Percentiles rank a stretch among this genome's conserved stretches.
Evolutionary conservation across 352 stramenopile genomes (phyloP).

Genomic region (Phytophthora pseudosyringae): DNA sequence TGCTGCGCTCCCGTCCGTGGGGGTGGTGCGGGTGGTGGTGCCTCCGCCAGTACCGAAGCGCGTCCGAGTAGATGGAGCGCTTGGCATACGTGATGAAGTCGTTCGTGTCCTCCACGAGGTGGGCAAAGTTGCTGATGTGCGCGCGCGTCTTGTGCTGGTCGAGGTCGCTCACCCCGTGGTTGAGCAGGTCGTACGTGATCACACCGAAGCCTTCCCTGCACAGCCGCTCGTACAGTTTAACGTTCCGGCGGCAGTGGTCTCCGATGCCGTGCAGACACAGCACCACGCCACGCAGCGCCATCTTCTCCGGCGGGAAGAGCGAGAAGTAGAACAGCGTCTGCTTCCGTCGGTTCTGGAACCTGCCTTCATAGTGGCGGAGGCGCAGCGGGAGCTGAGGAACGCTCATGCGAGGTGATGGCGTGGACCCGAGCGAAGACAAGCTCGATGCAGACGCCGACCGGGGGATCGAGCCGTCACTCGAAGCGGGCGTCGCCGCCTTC

Average conservation of each 20-base stretch:
- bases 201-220: slow-evolving; percentile 51
- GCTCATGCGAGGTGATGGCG: slow-evolving; percentile 11
- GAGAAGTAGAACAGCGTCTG: slow-evolving; percentile 52
- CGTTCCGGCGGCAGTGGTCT: slow-evolving; percentile 53
- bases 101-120: slow-evolving; percentile 64
- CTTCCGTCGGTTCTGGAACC: slow-evolving; percentile 45
- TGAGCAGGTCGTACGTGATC: slow-evolving; percentile 58
- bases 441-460: slow-evolving; percentile 28
- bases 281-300: slow-evolving; percentile 46
- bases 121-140: slow-evolving; percentile 44
- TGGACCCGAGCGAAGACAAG: slow-evolving; percentile 27
- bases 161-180: slow-evolving; percentile 54
- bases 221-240: slow-evolving; percentile 51
- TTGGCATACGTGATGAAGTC: slow-evolving; percentile 51
- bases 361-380: slow-evolving; percentile 46
- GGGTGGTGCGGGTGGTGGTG: slow-evolving; percentile 12
- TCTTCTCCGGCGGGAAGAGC: slow-evolving; percentile 42
- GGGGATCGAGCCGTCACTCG: slow-evolving; percentile 13
- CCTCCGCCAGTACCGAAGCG: slow-evolving; percentile 37
- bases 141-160: slow-evolving; percentile 42
- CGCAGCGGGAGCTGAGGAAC: slow-evolving; percentile 27
- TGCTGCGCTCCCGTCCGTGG: slow-evolving; percentile 9
- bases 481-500: slow-evolving; percentile 4
- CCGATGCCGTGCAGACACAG: slow-evolving; percentile 55
- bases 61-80: slow-evolving; percentile 31